These are phyloP conservation scores for Chlorella sp. DNA, from an alignment of 139 green algal genomes.

Conservation along the genomic window DNA sequence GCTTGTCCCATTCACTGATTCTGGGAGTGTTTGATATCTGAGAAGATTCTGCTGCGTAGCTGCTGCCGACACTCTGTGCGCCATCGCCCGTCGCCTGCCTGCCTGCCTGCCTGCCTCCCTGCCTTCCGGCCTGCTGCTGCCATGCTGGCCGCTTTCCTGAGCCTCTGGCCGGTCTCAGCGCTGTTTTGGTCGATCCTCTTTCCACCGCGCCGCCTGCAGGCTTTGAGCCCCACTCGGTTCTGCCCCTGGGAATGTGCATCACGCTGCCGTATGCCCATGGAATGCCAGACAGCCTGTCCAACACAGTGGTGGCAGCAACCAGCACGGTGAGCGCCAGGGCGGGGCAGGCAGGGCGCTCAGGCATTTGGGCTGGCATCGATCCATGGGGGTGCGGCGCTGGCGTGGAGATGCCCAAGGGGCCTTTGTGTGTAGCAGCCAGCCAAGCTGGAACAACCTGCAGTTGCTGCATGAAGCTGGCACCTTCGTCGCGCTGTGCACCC, in stretches of 20 bases:
- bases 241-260: slow-evolving; percentile 38
- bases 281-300: neutral
- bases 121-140: neutral
- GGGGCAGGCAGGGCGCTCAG: neutral
- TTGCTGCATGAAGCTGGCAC: too few species aligned
- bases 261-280: neutral
- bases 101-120: neutral
- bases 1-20: too few species aligned
- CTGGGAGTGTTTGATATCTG: too few species aligned
- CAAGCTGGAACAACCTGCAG: too few species aligned
- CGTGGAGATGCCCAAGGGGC: too few species aligned
- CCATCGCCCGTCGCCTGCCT: neutral
- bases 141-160: neutral
- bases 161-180: neutral
- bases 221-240: slow-evolving; percentile 51
- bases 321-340: slow-evolving; percentile 6
- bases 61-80: too few species aligned
- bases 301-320: slow-evolving; percentile 7
- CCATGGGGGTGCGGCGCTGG: neutral
- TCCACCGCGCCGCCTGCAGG: slow-evolving; percentile 11
- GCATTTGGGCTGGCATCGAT: neutral
- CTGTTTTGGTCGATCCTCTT: neutral
- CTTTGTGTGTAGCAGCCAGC: too few species aligned
- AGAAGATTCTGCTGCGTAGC: too few species aligned
- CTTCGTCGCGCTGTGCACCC: too few species aligned